These are phyloP conservation scores for Fusarium beomiforme DNA, from an alignment of 2,329 filamentous ascomycete genomes.

Conservation along the genomic window DNA sequence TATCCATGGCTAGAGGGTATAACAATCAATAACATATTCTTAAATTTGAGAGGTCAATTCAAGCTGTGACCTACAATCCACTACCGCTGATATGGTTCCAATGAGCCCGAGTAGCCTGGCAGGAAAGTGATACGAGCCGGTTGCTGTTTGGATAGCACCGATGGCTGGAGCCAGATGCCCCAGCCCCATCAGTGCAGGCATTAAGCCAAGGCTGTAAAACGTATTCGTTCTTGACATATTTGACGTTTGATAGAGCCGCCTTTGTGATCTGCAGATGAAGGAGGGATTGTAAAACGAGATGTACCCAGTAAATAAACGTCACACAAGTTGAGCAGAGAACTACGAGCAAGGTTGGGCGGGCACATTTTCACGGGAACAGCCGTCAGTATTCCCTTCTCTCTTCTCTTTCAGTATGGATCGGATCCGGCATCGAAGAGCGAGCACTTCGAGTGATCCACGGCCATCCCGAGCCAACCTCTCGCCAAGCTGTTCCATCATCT, in stretches of 20 bases:
- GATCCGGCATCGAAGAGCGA: not conserved
- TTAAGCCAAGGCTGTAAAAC: slow-evolving; percentile 18
- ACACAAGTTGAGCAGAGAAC: not conserved
- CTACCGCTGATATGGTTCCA: slow-evolving; percentile 7
- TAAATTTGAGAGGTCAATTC: no score
- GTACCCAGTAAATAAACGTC: not conserved
- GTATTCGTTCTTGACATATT: slow-evolving; percentile 10
- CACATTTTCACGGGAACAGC: not conserved
- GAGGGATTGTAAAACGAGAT: not conserved
- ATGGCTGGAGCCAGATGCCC: slow-evolving; percentile 15
- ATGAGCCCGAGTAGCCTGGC: slow-evolving; percentile 9
- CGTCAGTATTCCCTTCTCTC: not conserved
- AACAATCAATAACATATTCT: not conserved
- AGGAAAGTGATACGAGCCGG: slow-evolving; percentile 17
- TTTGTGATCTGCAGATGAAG: not conserved
- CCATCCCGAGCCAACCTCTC: not conserved
- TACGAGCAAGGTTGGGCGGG: not conserved
- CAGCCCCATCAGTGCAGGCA: slow-evolving; percentile 18
- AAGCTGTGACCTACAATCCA: slow-evolving; percentile 2
- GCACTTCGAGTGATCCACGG: not conserved
- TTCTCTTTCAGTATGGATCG: not conserved
- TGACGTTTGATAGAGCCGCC: not conserved
- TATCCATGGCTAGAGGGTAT: slow-evolving; percentile 4
- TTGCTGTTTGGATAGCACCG: slow-evolving; percentile 11
- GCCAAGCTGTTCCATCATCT: not conserved